Evolutionary conservation across 2,329 filamentous ascomycete genomes (phyloP), one percentile per base, ranked within the genome.

Genomic region (Epichloe bromicola): DNA sequence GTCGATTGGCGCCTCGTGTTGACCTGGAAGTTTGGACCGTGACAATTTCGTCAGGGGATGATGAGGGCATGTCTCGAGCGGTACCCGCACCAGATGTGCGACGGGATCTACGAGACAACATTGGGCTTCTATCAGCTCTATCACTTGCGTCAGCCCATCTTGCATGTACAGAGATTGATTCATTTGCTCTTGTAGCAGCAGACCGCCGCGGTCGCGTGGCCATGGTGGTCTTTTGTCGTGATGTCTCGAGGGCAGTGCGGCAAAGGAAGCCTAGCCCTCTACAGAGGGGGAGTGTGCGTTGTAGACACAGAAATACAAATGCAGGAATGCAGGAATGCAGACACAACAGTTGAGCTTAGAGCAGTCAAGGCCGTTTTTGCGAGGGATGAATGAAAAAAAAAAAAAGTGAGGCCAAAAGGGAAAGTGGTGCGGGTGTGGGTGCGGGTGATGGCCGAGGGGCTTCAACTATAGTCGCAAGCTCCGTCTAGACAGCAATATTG

Each of bases 21-120:
- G 72, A 69, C 59, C 78, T 75, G 40, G 74, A 67, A 7, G 76
- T 67, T 61, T 77, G 78, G 58, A 76, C 73, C 51, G 72, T 77
- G 42, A 78, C 57, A 51, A 59, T 65, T 61, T 76, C 74, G 55
- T 71, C 70, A 50, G 72, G 69, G 23, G 72, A 76, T 15, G 70
- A 74, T 14, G 70, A 74, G 17, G 68, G 70, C 54, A 67, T 67
- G 53, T 71, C 72, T 60, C 72, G 70, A 44, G 70, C 67, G 40
- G 68, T 63, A 34, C 67, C 65, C 55, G 68, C 66, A 52, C 65
- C 70, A 55, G 65, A 69, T 57, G 63, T 67, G 61, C 74, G 70
- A 58, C 73, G 73, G 48, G 73, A 72, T 57, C 76, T 70, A 60
- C 76, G 71, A 51, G 74, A 71, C 47, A 75, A 74, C 74, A 78